Evolutionary conservation across 108 stramenopile genomes (phyloP), one percentile per base, ranked within the genome.

Genomic region (Cyclotella baltica): DNA sequence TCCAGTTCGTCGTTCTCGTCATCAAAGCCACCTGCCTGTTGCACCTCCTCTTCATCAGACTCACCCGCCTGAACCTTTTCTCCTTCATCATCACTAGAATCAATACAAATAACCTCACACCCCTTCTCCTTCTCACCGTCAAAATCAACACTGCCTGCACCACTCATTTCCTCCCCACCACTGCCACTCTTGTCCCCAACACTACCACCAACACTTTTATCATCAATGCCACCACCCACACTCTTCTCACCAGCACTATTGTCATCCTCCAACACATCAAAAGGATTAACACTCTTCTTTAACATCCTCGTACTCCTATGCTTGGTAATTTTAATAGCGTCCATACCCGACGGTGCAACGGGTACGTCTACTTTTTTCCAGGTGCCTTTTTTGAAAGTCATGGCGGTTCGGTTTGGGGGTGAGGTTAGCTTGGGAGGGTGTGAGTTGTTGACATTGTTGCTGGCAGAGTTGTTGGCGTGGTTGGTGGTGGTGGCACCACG

Each of bases 241-340:
- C 61, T 15, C 4, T 25, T 36, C 1, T 65, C 64, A 22, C 46
- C 64, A 25, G 0, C 43, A 43, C 33, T 25, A 3, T 30, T 15
- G 56, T 57, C 23, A 23, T 22, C 43, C 1, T 47, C 53, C 35
- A 52, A 22, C 37, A 52, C 16, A 30, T 40, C 55, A 57, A 70
- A 70, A 25, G 55, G 55, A 57, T 70, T 57, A 20, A 13, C 38
- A 23, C 38, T 23, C 20, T 18, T 34, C 15, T 11, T 10, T 19
- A 70, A 25, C 38, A 70, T n/a, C 30, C 69, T 18, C 18, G 69
- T 47, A 13, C 35, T 27, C 23, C 4, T 70, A 16, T 70, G 69
- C 37, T 70, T 70, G 15, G 43, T 36, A n/a, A 70, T 15, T 4
- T 53, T n/a, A 55, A 70, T 57, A 5, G 46, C 69, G 38, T 37